These are phyloP conservation scores for Sporothrix protearum DNA, from an alignment of 2,329 filamentous ascomycete genomes.

Conservation along the genomic window DNA sequence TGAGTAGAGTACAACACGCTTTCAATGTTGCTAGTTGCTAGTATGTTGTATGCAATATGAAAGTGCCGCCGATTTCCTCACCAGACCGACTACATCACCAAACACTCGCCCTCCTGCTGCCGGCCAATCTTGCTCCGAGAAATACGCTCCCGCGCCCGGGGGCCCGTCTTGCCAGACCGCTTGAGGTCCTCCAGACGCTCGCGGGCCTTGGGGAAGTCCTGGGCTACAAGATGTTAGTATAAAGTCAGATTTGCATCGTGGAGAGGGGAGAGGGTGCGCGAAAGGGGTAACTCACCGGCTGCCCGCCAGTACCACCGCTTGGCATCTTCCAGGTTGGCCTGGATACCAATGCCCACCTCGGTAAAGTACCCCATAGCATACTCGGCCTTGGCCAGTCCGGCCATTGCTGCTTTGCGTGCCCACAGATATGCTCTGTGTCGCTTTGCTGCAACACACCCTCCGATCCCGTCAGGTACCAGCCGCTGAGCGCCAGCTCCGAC, in stretches of 20 bases:
- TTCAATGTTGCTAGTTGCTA: not conserved
- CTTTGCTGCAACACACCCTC: slow-evolving; percentile 85
- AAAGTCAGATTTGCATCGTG: slow-evolving; percentile 37
- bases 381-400: slow-evolving; percentile 86
- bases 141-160: slow-evolving; percentile 73
- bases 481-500: slow-evolving; percentile 75
- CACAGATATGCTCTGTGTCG: slow-evolving; percentile 96
- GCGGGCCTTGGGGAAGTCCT: slow-evolving; percentile 90
- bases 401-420: slow-evolving; percentile 87
- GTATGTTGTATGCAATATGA: slow-evolving; percentile 1
- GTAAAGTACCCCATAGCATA: slow-evolving; percentile 99
- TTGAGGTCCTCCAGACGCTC: slow-evolving; percentile 92
- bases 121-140: slow-evolving; percentile 77
- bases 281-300: slow-evolving; percentile 87
- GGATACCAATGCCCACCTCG: slow-evolving; percentile 86
- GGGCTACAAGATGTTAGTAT: slow-evolving; percentile 55
- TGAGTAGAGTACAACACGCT: not conserved
- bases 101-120: slow-evolving; percentile 85
- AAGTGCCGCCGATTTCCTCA: not conserved
- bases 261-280: slow-evolving; percentile 34
- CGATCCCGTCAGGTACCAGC: slow-evolving; percentile 93
- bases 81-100: slow-evolving; percentile 62
- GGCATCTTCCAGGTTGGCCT: slow-evolving; percentile 85
- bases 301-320: slow-evolving; percentile 98
- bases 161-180: slow-evolving; percentile 65